These are phyloP conservation scores for Tuber microsphaerosporum DNA, from an alignment of 495 filamentous ascomycete genomes.

Conservation along the genomic window DNA sequence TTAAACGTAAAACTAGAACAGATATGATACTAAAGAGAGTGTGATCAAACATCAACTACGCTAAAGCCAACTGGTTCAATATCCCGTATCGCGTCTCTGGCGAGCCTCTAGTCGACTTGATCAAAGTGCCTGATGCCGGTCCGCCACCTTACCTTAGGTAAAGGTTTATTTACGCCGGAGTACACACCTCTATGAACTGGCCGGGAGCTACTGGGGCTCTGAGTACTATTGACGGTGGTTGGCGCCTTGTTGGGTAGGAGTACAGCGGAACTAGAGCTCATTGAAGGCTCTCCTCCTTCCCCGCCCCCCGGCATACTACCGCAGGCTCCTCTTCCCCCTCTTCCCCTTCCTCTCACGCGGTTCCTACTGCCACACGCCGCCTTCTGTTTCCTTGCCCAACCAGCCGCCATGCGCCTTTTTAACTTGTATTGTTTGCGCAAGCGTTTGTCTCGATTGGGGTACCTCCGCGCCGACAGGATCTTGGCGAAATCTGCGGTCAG, in stretches of 20 bases:
- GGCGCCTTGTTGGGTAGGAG: neutral
- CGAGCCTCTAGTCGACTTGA: neutral
- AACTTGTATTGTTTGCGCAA: neutral
- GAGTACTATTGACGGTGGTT: neutral
- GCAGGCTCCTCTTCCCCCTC: neutral
- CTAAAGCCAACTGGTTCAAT: neutral
- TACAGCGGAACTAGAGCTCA: neutral
- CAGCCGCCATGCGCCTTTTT: neutral
- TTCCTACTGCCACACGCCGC: neutral
- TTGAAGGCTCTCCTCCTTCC: neutral
- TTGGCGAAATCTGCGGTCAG: neutral
- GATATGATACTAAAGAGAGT: neutral
- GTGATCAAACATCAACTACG: neutral
- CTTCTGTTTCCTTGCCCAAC: neutral
- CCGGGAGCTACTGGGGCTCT: neutral
- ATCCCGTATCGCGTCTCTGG: neutral
- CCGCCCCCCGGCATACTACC: neutral
- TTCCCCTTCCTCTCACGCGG: neutral
- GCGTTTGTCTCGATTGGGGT: neutral
- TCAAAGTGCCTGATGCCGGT: neutral
- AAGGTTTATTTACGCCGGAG: neutral
- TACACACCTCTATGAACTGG: neutral
- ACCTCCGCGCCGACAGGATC: neutral
- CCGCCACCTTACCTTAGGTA: neutral
- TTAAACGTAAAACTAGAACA: neutral